Evolutionary conservation across 2,329 filamentous ascomycete species (phyloP), one percentile per base, ranked within the genome.

Genomic region (Alternaria brassicae): DNA sequence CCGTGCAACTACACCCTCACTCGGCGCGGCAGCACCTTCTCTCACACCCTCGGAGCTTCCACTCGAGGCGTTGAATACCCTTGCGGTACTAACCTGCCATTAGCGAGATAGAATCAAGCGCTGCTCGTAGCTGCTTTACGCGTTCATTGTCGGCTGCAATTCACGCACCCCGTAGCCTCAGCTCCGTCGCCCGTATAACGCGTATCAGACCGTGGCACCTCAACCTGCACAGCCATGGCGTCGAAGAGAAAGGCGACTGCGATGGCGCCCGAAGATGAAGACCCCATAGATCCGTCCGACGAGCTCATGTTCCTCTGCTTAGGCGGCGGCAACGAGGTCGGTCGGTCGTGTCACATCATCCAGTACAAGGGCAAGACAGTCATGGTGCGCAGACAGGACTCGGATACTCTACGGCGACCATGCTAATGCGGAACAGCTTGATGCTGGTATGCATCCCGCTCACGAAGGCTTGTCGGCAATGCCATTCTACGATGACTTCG

Each of bases 291-390:
- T 72, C 93, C 95, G 4, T 88, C 93, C 1, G 95, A 99, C 75
- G 93, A 98, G 82, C 86, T 99, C 58, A 91, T 93, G 81, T 99
- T 99, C 73, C 86, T 97, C 54, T 96, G 92, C 72, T 83, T 99
- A 36, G 95, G 95, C 62, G 95, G 95, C 62, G 95, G 95, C 68
- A 98, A 97, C 78, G 95, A 99, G 80, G 95, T 99, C 62, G 95
- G 95, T 53, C 86, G 95, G 67, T 98, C 95, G 67, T 98, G 95
- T 79, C 95, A 99, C 77, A 97, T 99, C 70, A 89, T 99, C 60
- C 93, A 98, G 75, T 99, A 99, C 86, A 99, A 98, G 81, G 95
- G 95, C 62, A 99, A 99, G 80, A 98, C 94, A 6, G 92, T 99
- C 68, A 99, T 99, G 95, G 93, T 96, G 82, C 69, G 87, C 77